Evolutionary conservation across 2,329 filamentous ascomycete species (phyloP), one percentile per base, ranked within the genome.

Genomic region (Fusarium sambucinum): DNA sequence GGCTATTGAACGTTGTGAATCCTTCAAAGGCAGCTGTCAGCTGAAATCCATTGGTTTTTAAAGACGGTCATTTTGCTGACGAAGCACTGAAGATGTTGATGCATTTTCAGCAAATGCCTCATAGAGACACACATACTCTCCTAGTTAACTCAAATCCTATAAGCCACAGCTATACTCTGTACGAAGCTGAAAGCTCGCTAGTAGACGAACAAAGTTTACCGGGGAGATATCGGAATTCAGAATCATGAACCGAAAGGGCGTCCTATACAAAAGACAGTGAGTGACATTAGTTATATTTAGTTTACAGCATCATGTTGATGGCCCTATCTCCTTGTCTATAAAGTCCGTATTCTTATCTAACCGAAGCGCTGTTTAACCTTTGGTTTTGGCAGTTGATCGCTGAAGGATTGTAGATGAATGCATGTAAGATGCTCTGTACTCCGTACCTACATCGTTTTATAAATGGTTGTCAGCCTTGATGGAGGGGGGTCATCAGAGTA

Each of bases 1-100:
- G 30, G 47, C 33, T 41, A 25, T 27, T 25, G n/a, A 44, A 35
- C 6, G 5, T 38, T 13, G n/a, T 29, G 29, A 46, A 21, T 29
- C 41, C n/a, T 32, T 38, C 37, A 45, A 8, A 40, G 19, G 27
- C 14, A 38, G n/a, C 27, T 27, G 17, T 52, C 60, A 59, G 37
- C 51, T 13, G 54, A 23, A 32, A 32, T n/a, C 33, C 40, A 30
- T 30, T 11, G 5, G 25, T 21, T 13, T n/a, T 23, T 7, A 25
- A 41, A 47, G 3, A 9, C 37, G n/a, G 52, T 27, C 5, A 17
- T 19, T 16, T 54, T 54, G 66, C 61, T 69, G 61, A 63, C 66
- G 35, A 69, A 69, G 57, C 56, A 54, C 48, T 44, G 30, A 29
- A 47, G 56, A n/a, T 19, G 37, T 33, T 10, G 33, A 19, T 61